A percentile compares a stretch with the other conserved stretches of the same genome.
Conservation (phyloP, 352 stramenopile genomes). For the Globisporangium middletonii region DNA sequence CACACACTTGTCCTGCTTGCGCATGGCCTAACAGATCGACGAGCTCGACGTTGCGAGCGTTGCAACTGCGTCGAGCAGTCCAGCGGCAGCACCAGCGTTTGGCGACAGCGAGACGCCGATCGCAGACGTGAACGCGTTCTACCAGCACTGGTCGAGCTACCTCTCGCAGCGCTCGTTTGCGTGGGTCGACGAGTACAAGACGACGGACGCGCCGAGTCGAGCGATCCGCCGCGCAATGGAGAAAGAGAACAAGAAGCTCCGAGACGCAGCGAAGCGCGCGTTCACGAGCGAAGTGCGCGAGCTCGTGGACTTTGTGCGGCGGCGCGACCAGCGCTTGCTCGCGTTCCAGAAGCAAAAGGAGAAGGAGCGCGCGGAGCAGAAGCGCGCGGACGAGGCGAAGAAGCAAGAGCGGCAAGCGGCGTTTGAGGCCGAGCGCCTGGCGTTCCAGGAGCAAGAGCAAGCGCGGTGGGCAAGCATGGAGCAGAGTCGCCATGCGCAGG, state of each 20-base stretch:
- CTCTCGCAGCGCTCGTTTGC: constrained; percentile 64
- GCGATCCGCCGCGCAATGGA: constrained; percentile 79
- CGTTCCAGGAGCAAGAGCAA: constrained; percentile 65
- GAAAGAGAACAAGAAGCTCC: constrained; percentile 88
- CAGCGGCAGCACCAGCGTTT: constrained; percentile 33
- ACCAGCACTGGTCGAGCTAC: constrained; percentile 78
- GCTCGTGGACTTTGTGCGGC: constrained; percentile 79
- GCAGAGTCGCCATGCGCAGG: constrained; percentile 39
- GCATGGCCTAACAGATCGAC: constrained; percentile 45
- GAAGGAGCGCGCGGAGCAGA: constrained; percentile 41
- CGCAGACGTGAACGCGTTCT: constrained; percentile 63
- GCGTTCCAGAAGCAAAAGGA: constrained; percentile 64
- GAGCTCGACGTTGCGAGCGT: constrained; percentile 39
- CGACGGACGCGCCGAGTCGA: constrained; percentile 68
- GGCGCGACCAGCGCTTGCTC: constrained; percentile 66
- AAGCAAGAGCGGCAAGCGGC: constrained; percentile 52
- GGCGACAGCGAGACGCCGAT: constrained; percentile 34
- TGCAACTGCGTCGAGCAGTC: constrained; percentile 2
- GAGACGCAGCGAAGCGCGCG: constrained; percentile 65
- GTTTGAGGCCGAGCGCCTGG: constrained; percentile 50
- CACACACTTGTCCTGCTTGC: neutral
- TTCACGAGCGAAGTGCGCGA: constrained; percentile 76
- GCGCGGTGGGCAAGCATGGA: constrained; percentile 43
- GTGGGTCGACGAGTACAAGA: constrained; percentile 83
- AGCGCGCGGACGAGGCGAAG: constrained; percentile 42